These are phyloP conservation scores for Pseudoscleropodium purum DNA, from an alignment of 225 moss, liverwort and hornwort species.

Conservation along the genomic window DNA sequence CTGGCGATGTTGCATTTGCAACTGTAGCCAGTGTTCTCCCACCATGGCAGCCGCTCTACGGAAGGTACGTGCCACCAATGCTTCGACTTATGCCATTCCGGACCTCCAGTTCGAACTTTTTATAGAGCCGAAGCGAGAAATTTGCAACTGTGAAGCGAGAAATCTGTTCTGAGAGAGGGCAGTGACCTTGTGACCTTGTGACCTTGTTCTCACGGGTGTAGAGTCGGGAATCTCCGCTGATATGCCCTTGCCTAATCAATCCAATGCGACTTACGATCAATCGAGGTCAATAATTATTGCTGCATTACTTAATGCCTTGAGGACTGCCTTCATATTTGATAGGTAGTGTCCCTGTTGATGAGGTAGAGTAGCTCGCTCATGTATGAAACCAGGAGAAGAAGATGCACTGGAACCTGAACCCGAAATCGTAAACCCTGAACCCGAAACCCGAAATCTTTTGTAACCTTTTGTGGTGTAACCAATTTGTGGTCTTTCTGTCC, in stretches of 20 bases:
- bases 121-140: background rate
- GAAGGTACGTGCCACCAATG: slow-evolving; percentile 2
- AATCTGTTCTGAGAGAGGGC: background rate
- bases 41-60: slow-evolving; percentile 20
- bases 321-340: background rate
- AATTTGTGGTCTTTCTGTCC: background rate
- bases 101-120: background rate
- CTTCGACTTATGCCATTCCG: background rate
- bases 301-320: background rate
- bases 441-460: background rate
- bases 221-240: background rate
- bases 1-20: background rate
- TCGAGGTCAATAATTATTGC: background rate
- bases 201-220: background rate
- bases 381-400: background rate
- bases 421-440: too few species aligned
- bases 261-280: background rate
- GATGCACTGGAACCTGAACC: background rate
- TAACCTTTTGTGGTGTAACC: background rate
- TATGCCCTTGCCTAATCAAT: background rate
- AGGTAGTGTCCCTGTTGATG: background rate
- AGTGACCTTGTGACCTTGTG: too few species aligned
- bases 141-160: background rate
- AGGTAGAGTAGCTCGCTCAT: background rate
- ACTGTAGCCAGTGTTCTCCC: background rate